Conservation (phyloP, 805 yeast species). For the Candida endomychidarum region DNA sequence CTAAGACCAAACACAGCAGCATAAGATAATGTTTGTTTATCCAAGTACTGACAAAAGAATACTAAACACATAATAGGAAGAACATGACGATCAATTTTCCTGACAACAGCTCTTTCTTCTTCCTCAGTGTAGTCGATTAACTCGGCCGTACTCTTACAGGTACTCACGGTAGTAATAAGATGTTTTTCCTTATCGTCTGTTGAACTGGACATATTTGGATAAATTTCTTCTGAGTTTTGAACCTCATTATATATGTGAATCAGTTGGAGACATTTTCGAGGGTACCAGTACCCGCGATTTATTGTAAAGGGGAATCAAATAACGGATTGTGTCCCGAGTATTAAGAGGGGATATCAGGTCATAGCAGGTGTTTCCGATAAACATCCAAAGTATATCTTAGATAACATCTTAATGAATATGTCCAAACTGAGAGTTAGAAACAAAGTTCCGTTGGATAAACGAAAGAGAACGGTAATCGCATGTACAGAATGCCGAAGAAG, state of each 20-base stretch:
- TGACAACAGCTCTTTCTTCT: conserved; percentile 11
- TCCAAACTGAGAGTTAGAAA: conserved; percentile 9
- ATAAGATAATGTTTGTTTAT: conserved; percentile 55
- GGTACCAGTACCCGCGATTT: conserved; percentile 4
- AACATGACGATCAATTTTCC: conserved; percentile 50
- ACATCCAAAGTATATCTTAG: too few relatives aligned
- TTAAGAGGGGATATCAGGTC: too few relatives aligned
- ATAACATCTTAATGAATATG: too few relatives aligned
- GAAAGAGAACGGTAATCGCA: conserved; percentile 13
- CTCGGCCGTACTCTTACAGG: conserved; percentile 7
- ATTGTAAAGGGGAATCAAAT: neutral
- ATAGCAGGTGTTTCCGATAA: neutral
- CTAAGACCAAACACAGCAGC: conserved; percentile 68
- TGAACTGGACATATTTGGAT: neutral
- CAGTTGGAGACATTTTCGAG: neutral
- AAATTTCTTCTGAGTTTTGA: neutral
- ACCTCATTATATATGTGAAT: neutral
- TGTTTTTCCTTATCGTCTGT: neutral
- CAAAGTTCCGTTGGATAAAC: conserved; percentile 11
- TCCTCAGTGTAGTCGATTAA: conserved; percentile 8
- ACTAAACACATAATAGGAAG: conserved; percentile 51
- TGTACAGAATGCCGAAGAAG: conserved; percentile 6
- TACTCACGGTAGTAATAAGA: neutral
- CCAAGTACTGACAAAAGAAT: conserved; percentile 59
- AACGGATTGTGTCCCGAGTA: neutral